Evolutionary conservation across 345 rosid species (phyloP), one percentile per base, ranked within the genome.

Genomic region (Corymbia maculata): DNA sequence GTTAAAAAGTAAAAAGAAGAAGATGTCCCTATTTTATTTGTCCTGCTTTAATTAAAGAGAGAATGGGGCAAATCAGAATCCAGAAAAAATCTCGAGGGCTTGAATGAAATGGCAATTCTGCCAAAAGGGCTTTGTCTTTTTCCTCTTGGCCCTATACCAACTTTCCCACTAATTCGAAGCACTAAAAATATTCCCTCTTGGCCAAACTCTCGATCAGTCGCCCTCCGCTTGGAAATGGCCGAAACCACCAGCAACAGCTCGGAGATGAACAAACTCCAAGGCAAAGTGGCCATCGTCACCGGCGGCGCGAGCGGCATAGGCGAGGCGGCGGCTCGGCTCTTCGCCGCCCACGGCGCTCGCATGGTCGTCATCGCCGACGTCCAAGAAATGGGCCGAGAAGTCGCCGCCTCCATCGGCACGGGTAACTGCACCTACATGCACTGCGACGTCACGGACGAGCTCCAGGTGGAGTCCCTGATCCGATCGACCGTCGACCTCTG

Each of bases 281-380:
- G 92, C 86, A 90, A 89, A 52, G 90, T 89, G 9, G 87, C 86
- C 50, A 59, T 87, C 52, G 49, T 90, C 85, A 90, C 90, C 11
- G 90, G 90, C 49, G 90, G 90, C 8, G 89, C 89, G 4, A 90
- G 90, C 26, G 92, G 90, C 85, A 90, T 90, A 52, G 90, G 90
- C 26, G 90, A 89, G 85, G 90, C 53, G 13, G 79, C 92, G 4
- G 87, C 86, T 10, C 88, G 75, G 1, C 86, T 86, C 30, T 90
- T 90, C 66, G 87, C 88, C 47, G 8, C 9, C 45, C 90, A 90
- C 22, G 88, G 91, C 61, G 52, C 90, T 9, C 75, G 89, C 16
- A 50, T 82, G 75, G 87, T 88, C 19, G 85, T 88, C 24, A 88
- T 90, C 7, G 88, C 90, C 13, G 89, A 90, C 75, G 57, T 88